Evolutionary conservation across 2,329 filamentous ascomycete species (phyloP).

Genomic region (Stemphylium lycopersici): DNA sequence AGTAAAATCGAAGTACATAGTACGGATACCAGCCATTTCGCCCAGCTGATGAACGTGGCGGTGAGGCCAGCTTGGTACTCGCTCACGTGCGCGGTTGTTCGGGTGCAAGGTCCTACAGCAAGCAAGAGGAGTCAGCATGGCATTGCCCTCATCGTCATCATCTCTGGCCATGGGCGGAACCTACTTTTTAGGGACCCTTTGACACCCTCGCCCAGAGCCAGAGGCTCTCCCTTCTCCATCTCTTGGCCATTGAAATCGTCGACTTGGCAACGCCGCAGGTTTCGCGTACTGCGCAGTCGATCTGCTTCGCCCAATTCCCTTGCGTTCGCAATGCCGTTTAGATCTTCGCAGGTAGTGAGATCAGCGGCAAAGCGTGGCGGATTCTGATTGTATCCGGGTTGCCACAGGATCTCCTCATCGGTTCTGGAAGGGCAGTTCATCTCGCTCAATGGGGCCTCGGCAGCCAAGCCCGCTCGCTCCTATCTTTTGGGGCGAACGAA

Average conservation of each 20-base stretch:
- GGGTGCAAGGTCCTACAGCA: slow-evolving; percentile 37
- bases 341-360: slow-evolving; percentile 38
- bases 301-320: slow-evolving; percentile 37
- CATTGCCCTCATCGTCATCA: not conserved
- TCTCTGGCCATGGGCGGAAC: not conserved
- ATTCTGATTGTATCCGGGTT: slow-evolving; percentile 41
- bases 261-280: slow-evolving; percentile 20
- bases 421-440: slow-evolving; percentile 44
- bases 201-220: slow-evolving; percentile 33
- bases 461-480: too few relatives aligned
- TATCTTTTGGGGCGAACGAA: too few relatives aligned
- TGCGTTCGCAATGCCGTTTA: slow-evolving; percentile 41
- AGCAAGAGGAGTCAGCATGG: slow-evolving; percentile 15
- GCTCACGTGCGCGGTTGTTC: slow-evolving; percentile 26
- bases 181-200: slow-evolving; percentile 29
- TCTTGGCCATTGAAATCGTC: slow-evolving; percentile 24
- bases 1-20: slow-evolving; percentile 33
- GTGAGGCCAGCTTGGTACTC: slow-evolving; percentile 26
- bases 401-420: slow-evolving; percentile 32
- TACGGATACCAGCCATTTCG: slow-evolving; percentile 33
- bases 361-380: slow-evolving; percentile 40
- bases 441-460: not conserved
- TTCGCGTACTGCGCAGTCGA: slow-evolving; percentile 17
- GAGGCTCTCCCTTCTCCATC: slow-evolving; percentile 20
- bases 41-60: slow-evolving; percentile 23